Percentiles rank a stretch among this genome's conserved stretches.
Evolutionary conservation across 148 eudicot species (phyloP).

Genomic region (Silene latifolia): DNA sequence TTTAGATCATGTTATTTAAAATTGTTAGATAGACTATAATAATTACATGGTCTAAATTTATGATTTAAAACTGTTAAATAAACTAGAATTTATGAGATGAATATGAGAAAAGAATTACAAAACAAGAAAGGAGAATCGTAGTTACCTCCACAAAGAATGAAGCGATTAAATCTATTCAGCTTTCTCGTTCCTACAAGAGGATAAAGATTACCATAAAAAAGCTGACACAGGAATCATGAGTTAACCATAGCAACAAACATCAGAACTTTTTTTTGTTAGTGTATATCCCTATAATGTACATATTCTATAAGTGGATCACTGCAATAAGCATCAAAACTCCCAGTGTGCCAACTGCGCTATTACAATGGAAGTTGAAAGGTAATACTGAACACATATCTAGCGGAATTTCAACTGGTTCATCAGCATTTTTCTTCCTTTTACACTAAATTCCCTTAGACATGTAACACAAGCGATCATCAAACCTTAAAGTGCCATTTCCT

Average conservation of each 20-base stretch:
- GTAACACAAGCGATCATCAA: no score
- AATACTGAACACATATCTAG: no score
- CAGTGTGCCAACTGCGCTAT: no score
- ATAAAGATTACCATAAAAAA: conserved; percentile 8
- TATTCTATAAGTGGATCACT: not conserved
- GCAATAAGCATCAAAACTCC: no score
- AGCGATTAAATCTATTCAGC: conserved; percentile 34
- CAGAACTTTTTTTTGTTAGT: not conserved
- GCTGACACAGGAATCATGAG: not conserved
- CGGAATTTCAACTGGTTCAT: no score
- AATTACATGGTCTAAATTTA: no score
- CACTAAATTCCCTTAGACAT: no score
- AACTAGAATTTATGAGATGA: not conserved
- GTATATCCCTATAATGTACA: not conserved
- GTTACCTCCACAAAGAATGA: conserved; percentile 47
- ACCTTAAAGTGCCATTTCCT: no score
- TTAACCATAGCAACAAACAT: not conserved
- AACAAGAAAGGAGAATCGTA: conserved; percentile 8
- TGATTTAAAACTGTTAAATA: not conserved
- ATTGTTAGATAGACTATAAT: not conserved
- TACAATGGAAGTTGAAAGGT: no score
- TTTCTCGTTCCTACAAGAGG: conserved; percentile 45
- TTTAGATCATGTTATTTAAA: not conserved
- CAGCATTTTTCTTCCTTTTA: no score
- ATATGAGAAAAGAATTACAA: not conserved